Conservation (phyloP, 495 filamentous ascomycete species). For the Lasiosphaeria miniovina region DNA sequence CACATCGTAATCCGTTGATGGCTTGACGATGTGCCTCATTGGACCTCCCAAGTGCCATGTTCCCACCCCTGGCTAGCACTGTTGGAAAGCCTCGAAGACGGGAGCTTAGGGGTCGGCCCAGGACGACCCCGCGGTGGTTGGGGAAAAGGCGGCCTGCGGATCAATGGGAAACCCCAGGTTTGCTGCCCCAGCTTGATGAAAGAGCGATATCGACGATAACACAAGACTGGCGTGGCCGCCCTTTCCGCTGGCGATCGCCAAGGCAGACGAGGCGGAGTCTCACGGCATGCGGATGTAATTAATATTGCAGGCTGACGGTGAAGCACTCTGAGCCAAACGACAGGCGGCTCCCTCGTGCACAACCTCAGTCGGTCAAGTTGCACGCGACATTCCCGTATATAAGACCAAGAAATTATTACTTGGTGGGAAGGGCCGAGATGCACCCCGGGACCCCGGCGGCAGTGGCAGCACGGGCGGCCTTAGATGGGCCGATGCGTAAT, state of each 20-base stretch:
- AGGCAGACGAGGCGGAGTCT: constrained; percentile 11
- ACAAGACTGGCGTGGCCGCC: constrained; percentile 5
- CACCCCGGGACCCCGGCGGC: no score
- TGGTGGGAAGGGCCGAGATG: no score
- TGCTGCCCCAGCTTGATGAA: constrained; percentile 25
- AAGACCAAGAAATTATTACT: constrained; percentile 1
- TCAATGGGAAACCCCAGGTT: constrained; percentile 13
- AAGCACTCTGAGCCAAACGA: constrained; percentile 7
- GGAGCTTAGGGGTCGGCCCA: no score
- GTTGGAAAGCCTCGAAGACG: no score
- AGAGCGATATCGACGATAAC: constrained; percentile 18
- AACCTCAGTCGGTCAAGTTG: constrained; percentile 10
- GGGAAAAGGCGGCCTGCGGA: constrained; percentile 16
- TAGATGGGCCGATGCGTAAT: no score
- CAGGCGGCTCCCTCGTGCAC: constrained; percentile 15
- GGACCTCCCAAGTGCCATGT: constrained; percentile 2
- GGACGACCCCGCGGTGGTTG: constrained; percentile 4
- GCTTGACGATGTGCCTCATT: not conserved
- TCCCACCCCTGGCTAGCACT: not conserved
- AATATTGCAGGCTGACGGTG: constrained; percentile 14
- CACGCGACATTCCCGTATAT: constrained; percentile 6
- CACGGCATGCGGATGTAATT: constrained; percentile 23
- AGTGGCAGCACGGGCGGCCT: no score
- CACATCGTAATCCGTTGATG: not conserved
- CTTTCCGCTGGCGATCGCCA: constrained; percentile 9